phyloP scores from a whole-genome alignment of 768 basidiomycete species.

The Ramaria rubella region DNA sequence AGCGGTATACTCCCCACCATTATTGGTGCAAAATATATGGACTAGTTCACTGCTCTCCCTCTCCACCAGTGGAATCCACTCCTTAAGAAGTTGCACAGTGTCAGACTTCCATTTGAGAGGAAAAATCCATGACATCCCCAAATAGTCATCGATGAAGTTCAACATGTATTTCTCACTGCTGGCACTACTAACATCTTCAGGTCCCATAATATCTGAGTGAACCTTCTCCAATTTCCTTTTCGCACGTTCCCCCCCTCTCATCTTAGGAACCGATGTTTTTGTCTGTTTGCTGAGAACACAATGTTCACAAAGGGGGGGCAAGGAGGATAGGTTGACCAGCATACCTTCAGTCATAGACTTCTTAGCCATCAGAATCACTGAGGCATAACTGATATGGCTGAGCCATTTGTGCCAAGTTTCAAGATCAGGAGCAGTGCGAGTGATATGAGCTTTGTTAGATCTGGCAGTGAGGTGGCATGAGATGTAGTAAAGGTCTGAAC shows the following conservation, averaged over 20 bases:
- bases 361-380: slow-evolving; percentile 14
- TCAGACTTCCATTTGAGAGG: neutral
- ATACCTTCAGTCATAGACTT: slow-evolving; percentile 10
- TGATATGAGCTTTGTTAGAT: slow-evolving; percentile 17
- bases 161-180: slow-evolving; percentile 8
- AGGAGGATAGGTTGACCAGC: slow-evolving; percentile 15
- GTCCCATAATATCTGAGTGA: slow-evolving; percentile 16
- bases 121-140: slow-evolving; percentile 6
- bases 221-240: slow-evolving; percentile 24
- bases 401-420: slow-evolving; percentile 21
- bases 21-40: neutral
- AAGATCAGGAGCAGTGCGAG: slow-evolving; percentile 15
- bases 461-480: slow-evolving; percentile 11
- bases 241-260: slow-evolving; percentile 6
- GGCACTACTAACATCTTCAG: slow-evolving; percentile 14
- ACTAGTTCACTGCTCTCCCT: neutral
- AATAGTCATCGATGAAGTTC: slow-evolving; percentile 14
- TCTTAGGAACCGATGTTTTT: neutral
- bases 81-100: slow-evolving; percentile 12
- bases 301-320: neutral
- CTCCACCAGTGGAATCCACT: neutral
- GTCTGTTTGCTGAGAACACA: neutral
- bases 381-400: slow-evolving; percentile 18
- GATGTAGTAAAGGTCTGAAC: neutral
- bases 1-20: neutral